Base-by-base conservation (phyloP, 441 rosid species). In the Breynia disticha region DNA sequence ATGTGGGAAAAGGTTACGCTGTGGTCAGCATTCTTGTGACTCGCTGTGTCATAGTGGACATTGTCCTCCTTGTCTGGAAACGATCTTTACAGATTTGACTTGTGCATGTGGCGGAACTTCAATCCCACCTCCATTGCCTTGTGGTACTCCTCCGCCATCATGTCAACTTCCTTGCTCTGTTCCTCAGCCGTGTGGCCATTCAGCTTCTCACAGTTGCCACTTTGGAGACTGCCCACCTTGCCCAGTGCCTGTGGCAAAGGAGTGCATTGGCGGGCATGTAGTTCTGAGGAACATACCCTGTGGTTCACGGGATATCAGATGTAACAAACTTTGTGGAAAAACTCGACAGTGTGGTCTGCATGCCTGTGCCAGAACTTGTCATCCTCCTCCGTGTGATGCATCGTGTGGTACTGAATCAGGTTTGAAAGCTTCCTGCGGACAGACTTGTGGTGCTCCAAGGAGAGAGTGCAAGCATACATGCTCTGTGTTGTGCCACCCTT, bases 201-300 rank as follows among this genome's bases (percentile, higher is more conserved):
- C 83, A 42, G 77, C 97, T 46, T 70, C 90, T n/a, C 99, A 94
- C 57, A 81, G 88, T 69, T 94, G 95, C 72, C 99, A 94, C 73
- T 83, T 90, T 68, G 97, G 97, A 37, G 97, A 94, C 52, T 94
- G 97, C 70, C 96, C 95, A 17, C 90, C 99, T 56, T 94, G 99
- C 69, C 82, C 97, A 17, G 80, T 85, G 32, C 97, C 97, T 35
- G 74, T 87, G 43, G 95, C 94, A 50, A 94, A 90, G 74, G 94
- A 87, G 63, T 90, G 99, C 46, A 79, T 85, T 54, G 99, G 97
- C 46, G 97, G 95, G 17, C 99, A 94, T 66, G 95, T 90, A 68
- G 79, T 94, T 72, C 87, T 94, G 28, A 78, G 97, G 71, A 94
- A 94, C 73, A 79, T 94, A 67, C 97, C 97, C 37, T 94, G 99